Conservation (phyloP, 2,329 filamentous ascomycete genomes). For the Allantophomopsis lycopodina region DNA sequence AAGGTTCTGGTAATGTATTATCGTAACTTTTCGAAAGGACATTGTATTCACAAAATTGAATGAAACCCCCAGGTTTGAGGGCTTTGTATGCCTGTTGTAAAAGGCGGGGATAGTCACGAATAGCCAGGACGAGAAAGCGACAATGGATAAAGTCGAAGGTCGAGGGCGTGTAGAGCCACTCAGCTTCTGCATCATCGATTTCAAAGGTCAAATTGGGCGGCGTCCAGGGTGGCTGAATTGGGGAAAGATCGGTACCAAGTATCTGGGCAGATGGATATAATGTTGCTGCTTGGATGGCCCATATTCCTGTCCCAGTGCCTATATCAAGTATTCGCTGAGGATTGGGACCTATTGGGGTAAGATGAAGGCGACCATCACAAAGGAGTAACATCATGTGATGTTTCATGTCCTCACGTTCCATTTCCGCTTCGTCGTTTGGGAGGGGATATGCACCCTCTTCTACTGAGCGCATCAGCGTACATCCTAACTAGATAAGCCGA, state of each 20-base stretch:
- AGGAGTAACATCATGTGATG: constrained; percentile 4
- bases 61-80: constrained; percentile 14
- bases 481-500: no score
- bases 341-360: background rate
- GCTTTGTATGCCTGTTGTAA: constrained; percentile 2
- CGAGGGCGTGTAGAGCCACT: constrained; percentile 30
- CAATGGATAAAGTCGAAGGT: constrained; percentile 8
- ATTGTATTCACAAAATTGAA: no score
- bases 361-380: constrained; percentile 8
- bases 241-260: no score
- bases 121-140: constrained; percentile 2
- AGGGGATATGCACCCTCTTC: constrained; percentile 34
- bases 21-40: no score
- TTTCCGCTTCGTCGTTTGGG: constrained; percentile 41
- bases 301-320: no score
- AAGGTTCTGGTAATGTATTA: no score
- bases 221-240: constrained; percentile 13
- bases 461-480: no score
- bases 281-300: constrained; percentile 11
- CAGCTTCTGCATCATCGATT: constrained; percentile 42
- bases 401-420: constrained; percentile 35
- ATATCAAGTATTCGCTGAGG: no score
- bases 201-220: constrained; percentile 42
- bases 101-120: constrained; percentile 5
- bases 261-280: no score